phyloP scores from a whole-genome alignment of 148 eudicot genomes.

The Polygonum aviculare region DNA sequence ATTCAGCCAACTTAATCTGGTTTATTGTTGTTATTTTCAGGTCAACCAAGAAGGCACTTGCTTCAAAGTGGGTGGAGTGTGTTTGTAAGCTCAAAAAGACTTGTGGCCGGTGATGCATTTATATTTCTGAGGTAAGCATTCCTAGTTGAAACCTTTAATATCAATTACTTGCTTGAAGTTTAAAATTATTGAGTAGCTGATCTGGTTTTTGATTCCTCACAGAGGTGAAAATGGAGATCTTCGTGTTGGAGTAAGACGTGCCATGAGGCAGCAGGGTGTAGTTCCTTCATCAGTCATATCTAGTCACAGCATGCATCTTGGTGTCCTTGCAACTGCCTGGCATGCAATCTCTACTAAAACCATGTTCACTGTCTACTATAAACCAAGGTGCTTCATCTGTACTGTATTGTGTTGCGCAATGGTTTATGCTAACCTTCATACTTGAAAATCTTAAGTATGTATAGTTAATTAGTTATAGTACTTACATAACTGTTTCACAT shows the following conservation, averaged over 20 bases:
- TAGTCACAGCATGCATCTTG: constrained; percentile 99
- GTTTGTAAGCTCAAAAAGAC: constrained; percentile 97
- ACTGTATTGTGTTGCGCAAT: neutral
- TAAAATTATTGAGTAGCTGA: neutral
- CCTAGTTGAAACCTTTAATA: neutral
- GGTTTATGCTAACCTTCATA: neutral
- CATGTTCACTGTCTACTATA: constrained; percentile 86
- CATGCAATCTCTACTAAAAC: constrained; percentile 82
- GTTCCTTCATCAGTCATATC: constrained; percentile 96
- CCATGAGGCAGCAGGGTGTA: constrained; percentile 81
- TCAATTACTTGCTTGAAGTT: neutral
- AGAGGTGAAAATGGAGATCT: constrained; percentile 98
- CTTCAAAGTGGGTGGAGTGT: constrained; percentile 99
- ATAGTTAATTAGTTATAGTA: neutral
- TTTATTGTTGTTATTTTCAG: constrained; percentile 29
- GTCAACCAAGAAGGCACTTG: constrained; percentile 95
- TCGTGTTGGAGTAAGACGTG: constrained; percentile 97
- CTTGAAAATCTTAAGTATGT: neutral
- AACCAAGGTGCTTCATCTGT: constrained; percentile 60
- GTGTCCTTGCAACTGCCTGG: constrained; percentile 96
- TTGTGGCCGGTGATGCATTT: constrained; percentile 98
- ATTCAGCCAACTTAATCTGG: neutral
- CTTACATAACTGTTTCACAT: neutral
- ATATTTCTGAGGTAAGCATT: constrained; percentile 78
- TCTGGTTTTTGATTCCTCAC: neutral